Base-by-base conservation (phyloP, 495 filamentous ascomycete species). In the Trichocladium uniseriatum region DNA sequence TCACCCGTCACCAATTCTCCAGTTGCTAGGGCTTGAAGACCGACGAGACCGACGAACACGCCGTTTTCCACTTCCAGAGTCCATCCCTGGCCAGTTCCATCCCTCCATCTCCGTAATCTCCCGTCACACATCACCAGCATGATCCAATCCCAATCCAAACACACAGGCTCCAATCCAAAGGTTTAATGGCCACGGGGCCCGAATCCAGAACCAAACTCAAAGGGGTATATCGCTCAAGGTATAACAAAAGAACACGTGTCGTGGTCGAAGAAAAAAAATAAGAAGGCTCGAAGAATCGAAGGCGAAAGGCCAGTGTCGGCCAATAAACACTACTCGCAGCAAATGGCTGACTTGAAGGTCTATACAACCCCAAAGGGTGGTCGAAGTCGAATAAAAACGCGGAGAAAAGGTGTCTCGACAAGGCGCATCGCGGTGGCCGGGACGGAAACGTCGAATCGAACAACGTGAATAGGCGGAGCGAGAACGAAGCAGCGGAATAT, bases 171-270 rank as follows among this genome's bases (percentile, higher is more conserved):
- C n/a, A 19, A 41, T 32, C n/a, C 24, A 38, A 49, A 34, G 9
- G 29, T 34, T 15, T 37, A 52, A 32, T 27, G 20, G 15, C 42
- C 44, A 11, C 15, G 19, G 16, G 46, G 38, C 16, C 31, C 38
- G 32, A 27, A 39, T 20, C 24, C 7, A 44, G 38, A 49, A 53
- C 22, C 22, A 43, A 53, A 27, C 16, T 38, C 36, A 9, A 49
- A 40, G 51, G 51, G 51, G 51, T 54, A 54, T 54, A 54, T 54
- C 51, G 51, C 38, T 6, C 31, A 10, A 32, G 13, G 31, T 32
- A 11, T 32, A 37, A 22, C 29, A 38, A 48, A 37, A 13, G 16
- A 16, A 47, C 56, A 21, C 49, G 8, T 14, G 31, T 11, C 31
- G 31, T 10, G 31, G 31, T 41, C 38, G 39, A 48, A 29, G 16